These are phyloP conservation scores for Sordaria brevicollis DNA, from an alignment of 495 filamentous ascomycete species.

Conservation along the genomic window DNA sequence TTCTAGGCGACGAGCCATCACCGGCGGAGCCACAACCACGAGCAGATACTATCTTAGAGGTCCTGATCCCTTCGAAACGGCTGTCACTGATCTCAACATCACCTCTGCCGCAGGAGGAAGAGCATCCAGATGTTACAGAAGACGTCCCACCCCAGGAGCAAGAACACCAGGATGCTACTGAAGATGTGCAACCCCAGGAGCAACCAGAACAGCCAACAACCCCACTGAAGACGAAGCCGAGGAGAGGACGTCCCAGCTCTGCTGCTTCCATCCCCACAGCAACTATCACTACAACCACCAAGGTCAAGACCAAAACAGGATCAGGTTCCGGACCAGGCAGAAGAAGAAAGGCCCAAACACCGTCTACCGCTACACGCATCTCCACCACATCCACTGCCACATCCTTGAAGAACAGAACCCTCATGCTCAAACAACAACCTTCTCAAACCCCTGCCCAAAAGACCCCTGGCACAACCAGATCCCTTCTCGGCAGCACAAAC, in stretches of 20 bases:
- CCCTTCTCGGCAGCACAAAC: constrained; percentile 9
- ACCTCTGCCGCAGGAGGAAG: not conserved
- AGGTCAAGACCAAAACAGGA: not conserved
- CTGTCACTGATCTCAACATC: too few relatives aligned
- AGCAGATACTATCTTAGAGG: not conserved
- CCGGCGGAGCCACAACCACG: not conserved
- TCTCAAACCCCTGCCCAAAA: not conserved
- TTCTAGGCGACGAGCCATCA: not conserved
- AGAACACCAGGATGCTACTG: not conserved
- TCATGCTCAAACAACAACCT: not conserved
- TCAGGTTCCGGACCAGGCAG: not conserved
- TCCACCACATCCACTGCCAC: not conserved
- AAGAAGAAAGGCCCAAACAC: not conserved
- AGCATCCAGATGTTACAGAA: not conserved
- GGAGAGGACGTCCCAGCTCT: not conserved
- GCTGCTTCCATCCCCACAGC: not conserved
- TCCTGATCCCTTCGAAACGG: not conserved
- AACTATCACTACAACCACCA: not conserved
- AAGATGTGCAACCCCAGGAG: not conserved
- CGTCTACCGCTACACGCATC: not conserved
- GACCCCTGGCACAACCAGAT: not conserved
- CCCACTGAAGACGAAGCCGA: not conserved
- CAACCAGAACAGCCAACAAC: not conserved
- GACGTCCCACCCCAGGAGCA: not conserved
- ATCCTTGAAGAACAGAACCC: not conserved